These are phyloP conservation scores for Aspergillus saccharolyticus DNA, from an alignment of 495 filamentous ascomycete species.

Conservation along the genomic window DNA sequence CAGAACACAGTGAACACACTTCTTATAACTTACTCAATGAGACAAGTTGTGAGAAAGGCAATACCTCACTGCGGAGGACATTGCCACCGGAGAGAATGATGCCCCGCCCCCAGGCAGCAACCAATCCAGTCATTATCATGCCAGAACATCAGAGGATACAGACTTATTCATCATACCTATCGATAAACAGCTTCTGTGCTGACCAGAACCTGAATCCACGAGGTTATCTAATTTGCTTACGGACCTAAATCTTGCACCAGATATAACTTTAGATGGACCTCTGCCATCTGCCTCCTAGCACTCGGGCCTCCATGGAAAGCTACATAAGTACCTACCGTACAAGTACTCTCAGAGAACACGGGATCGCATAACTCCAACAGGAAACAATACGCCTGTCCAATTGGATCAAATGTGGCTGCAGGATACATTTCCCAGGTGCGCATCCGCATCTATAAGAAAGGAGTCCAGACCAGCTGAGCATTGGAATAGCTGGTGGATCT, in stretches of 20 bases:
- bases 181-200: no score
- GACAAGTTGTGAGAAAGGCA: not conserved
- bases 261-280: no score
- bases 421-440: not conserved
- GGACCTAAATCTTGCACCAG: not conserved
- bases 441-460: not conserved
- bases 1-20: no score
- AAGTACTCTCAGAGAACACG: constrained; percentile 4
- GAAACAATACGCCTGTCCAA: constrained; percentile 33
- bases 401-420: not conserved
- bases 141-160: no score
- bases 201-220: no score
- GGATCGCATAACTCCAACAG: constrained; percentile 38
- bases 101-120: constrained; percentile 16
- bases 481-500: not conserved
- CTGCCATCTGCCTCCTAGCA: not conserved
- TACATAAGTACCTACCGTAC: not conserved
- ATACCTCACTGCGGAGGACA: not conserved
- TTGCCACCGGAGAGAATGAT: constrained; percentile 14
- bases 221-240: not conserved
- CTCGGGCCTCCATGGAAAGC: not conserved
- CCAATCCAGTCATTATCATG: no score
- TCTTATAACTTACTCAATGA: no score
- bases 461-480: not conserved
- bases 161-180: no score